Evolutionary conservation across 345 rosid species (phyloP).

Genomic region (Toxicodendron radicans): DNA sequence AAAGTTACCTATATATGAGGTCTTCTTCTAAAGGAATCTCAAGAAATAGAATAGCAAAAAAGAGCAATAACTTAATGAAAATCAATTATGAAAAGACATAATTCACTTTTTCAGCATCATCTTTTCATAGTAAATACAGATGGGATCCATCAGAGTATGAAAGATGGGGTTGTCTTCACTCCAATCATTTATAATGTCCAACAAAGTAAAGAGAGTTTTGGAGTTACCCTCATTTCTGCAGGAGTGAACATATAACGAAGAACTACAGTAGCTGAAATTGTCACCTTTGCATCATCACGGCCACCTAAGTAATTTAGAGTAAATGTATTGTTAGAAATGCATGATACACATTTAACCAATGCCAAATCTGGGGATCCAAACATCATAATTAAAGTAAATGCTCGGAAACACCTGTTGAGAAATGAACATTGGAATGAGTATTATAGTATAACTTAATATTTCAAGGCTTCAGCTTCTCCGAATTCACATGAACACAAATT

Average conservation of each 20-base stretch:
- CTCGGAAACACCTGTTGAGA: not conserved
- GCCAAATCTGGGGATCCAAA: not conserved
- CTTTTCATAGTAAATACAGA: not conserved
- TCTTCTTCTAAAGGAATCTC: not conserved
- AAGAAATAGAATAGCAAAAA: not conserved
- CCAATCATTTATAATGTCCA: not conserved
- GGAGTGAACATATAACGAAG: constrained; percentile 82
- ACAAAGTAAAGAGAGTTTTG: constrained; percentile 9
- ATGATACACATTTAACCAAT: not conserved
- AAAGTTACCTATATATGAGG: not conserved
- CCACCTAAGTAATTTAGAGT: constrained; percentile 61
- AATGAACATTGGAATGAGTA: not conserved
- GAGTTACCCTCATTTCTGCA: constrained; percentile 79
- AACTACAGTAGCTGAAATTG: constrained; percentile 72
- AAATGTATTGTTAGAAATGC: constrained; percentile 3
- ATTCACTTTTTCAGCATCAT: not conserved
- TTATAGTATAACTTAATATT: not conserved
- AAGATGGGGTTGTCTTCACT: not conserved
- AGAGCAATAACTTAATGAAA: not conserved
- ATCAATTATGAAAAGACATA: not conserved
- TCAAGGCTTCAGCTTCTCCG: not conserved
- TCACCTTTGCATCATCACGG: constrained; percentile 84
- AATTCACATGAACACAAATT: not conserved
- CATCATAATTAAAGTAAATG: constrained; percentile 1
- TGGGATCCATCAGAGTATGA: not conserved